phyloP scores from a whole-genome alignment of 2,329 filamentous ascomycete genomes.

The Xylaria sp. region DNA sequence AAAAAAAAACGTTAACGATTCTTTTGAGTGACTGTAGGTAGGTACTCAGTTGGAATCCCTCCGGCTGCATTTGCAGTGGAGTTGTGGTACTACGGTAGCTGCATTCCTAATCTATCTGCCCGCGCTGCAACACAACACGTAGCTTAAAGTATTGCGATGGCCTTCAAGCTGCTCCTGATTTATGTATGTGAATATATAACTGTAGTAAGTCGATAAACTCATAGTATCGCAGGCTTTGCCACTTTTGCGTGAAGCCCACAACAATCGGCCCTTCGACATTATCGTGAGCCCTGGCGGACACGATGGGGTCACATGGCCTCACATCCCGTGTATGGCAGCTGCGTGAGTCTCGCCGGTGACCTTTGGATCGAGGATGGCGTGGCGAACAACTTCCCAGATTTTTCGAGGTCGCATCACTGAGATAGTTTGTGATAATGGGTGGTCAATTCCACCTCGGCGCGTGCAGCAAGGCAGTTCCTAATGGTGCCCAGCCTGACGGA shows the following conservation, averaged over 20 bases:
- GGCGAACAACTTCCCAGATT: slow-evolving; percentile 66
- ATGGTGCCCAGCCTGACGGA: slow-evolving; percentile 68
- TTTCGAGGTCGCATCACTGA: slow-evolving; percentile 67
- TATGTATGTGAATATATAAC: too few relatives aligned
- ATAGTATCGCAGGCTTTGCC: slow-evolving; percentile 57
- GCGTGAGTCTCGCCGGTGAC: slow-evolving; percentile 66
- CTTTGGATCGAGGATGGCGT: slow-evolving; percentile 68
- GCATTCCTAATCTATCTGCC: background rate
- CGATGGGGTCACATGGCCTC: slow-evolving; percentile 60
- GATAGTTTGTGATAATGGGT: slow-evolving; percentile 61
- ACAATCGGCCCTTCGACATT: slow-evolving; percentile 69
- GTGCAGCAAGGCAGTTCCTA: slow-evolving; percentile 45
- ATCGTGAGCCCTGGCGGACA: slow-evolving; percentile 57
- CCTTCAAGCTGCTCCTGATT: slow-evolving; percentile 29
- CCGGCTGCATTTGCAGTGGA: too few relatives aligned
- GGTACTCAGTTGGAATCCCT: too few relatives aligned
- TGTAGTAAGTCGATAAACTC: too few relatives aligned
- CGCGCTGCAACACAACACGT: background rate
- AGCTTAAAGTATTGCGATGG: slow-evolving; percentile 12
- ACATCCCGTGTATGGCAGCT: slow-evolving; percentile 52
- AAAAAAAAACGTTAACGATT: too few relatives aligned
- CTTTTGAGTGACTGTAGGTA: too few relatives aligned
- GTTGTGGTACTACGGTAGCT: background rate
- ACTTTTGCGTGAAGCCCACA: slow-evolving; percentile 61
- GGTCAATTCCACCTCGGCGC: slow-evolving; percentile 56